Base-by-base conservation (phyloP, 2,329 filamentous ascomycete species). In the Pyricularia sp. region DNA sequence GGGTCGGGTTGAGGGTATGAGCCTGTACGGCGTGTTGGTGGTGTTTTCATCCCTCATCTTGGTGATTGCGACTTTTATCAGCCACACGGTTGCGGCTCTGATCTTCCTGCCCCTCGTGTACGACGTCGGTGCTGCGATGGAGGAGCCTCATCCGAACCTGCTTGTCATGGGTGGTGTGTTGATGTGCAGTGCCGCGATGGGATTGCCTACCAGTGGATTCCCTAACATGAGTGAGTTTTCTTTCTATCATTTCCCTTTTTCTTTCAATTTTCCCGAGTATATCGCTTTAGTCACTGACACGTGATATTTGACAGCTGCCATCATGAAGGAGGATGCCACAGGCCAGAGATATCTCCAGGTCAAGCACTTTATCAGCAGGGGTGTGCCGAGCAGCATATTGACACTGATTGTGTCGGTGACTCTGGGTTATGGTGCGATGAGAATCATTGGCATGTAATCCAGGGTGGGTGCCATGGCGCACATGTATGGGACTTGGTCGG, bases 101-200 rank as follows among this genome's bases (percentile, higher is more conserved):
- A 99, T 99, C 75, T 92, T 99, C 73, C 83, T 99, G 28, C 95
- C 95, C 1, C 86, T 99, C 1, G 94, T 99, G 1, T 88, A 89
- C 74, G 88, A 95, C 73, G 93, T 99, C 10, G 96, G 95, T 23
- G 84, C 87, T 70, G 85, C 83, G 66, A 97, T 99, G 93, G 87
- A 90, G 2, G 85, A 97, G 77, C 94, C 94, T 31, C 93, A 97
- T 77, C 94, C 95, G 10, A 98, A 98, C 78, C 81, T 99, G 70
- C 82, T 99, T 70, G 95, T 99, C 71, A 98, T 99, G 94, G 92
- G 90, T 0, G 90, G 92, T 68, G 94, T 97, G 12, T 81, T 99
- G 71, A 99, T 99, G 93, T 97, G 95, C 77, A 94, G 91, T 72
- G 94, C 94, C n/a, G 95, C 93, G 2, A 99, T 99, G 95, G 95